Base-by-base conservation (phyloP, 176 grass and related monocot genomes). In the Chrysopogon serrulatus region DNA sequence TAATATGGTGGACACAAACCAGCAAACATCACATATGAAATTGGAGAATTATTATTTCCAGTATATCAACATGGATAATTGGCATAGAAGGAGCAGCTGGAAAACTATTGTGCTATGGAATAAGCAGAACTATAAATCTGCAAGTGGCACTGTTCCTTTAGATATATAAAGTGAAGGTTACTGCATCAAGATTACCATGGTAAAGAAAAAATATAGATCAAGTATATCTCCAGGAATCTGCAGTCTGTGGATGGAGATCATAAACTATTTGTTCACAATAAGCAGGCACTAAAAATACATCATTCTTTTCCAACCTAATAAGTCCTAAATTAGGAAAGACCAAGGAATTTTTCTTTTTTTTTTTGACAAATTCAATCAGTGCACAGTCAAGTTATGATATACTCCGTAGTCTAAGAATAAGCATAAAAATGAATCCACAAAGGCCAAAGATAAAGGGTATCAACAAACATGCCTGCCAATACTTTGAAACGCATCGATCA, bases 401-500 rank as follows among this genome's bases (percentile, higher is more conserved):
- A 53, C 9, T 47, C 18, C 27, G 18, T 59, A 68, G 13, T 39
- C 64, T 56, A 54, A 19, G 48, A 68, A 77, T 28, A 18, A 56
- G 8, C 31, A 79, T 37, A 81, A 41, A 28, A 70, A 23, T 13
- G 65, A 47, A 82, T 8, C 7, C 54, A 1, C 10, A 69, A 56
- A 63, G 60, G 27, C 27, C 60, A 63, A 63, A 73, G 86, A 79
- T 27, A 45, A 53, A 64, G 44, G 14, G 11, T 72, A 59, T 36
- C 13, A 53, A 33, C 24, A 51, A 87, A 90, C 81, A 87, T 86
- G 74, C 93, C 93, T 99, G 93, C 93, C 93, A 99, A 82, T 99
- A 99, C 82, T 99, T 99, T 23, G 97, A 86, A 41, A 96, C 93
- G 69, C 97, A 99, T 34, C 97, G 87, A 77, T 99, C 97, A 19